Percentiles rank a stretch among this genome's conserved stretches.
Conservation (phyloP, 2,329 filamentous ascomycete genomes). For the Dothideomycetes sp. region DNA sequence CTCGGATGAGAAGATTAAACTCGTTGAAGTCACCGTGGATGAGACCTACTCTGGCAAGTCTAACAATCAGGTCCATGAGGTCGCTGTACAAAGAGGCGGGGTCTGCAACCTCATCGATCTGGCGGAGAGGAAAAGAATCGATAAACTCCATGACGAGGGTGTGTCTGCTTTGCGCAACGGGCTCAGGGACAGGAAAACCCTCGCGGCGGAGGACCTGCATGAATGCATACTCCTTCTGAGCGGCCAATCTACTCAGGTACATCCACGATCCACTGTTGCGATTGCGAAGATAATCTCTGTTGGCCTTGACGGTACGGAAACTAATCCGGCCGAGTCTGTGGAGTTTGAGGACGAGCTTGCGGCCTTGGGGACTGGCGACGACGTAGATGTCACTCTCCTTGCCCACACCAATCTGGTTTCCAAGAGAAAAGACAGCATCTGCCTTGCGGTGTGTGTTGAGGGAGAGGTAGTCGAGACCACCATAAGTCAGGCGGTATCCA, state of each 20-base stretch:
- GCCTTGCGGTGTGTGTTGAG: constrained; percentile 77
- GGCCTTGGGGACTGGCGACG: constrained; percentile 68
- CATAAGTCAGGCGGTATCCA: constrained; percentile 92
- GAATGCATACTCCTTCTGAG: constrained; percentile 88
- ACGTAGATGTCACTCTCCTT: constrained; percentile 98
- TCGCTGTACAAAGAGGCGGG: constrained; percentile 84
- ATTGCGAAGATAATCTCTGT: constrained; percentile 88
- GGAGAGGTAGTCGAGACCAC: constrained; percentile 94
- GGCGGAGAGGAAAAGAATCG: constrained; percentile 82
- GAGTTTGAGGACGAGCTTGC: constrained; percentile 82
- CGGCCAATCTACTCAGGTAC: constrained; percentile 89
- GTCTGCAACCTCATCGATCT: constrained; percentile 74
- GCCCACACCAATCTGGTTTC: constrained; percentile 87
- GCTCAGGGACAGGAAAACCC: constrained; percentile 81
- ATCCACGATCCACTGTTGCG: constrained; percentile 81
- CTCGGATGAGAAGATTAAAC: constrained; percentile 93
- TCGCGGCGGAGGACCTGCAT: constrained; percentile 78
- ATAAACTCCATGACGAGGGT: constrained; percentile 94
- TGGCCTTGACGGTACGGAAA: constrained; percentile 91
- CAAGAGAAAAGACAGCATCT: constrained; percentile 78
- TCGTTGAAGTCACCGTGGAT: constrained; percentile 99
- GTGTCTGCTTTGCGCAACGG: constrained; percentile 80
- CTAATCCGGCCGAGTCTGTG: constrained; percentile 92
- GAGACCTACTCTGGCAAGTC: constrained; percentile 72
- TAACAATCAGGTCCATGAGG: constrained; percentile 74